phyloP scores from a whole-genome alignment of 345 rosid genomes.

The Excoecaria agallocha region DNA sequence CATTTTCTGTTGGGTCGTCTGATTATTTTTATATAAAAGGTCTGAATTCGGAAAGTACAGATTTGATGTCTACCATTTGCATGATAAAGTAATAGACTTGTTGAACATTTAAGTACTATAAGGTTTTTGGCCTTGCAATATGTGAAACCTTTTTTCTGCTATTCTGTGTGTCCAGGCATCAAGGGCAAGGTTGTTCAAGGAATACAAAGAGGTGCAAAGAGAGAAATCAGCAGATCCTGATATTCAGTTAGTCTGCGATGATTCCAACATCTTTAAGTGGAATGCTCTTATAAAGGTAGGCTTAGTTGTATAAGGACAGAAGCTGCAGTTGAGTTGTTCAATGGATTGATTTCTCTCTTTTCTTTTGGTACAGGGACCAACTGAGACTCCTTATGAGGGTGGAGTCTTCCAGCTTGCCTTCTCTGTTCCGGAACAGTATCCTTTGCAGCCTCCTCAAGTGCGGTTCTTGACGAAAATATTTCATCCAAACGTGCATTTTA shows the following conservation, averaged over 20 bases:
- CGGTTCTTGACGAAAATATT: constrained; percentile 94
- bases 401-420: constrained; percentile 95
- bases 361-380: constrained; percentile 62
- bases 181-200: no score
- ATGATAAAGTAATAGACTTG: no score
- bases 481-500: constrained; percentile 98
- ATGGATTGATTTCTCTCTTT: constrained; percentile 15
- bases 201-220: constrained; percentile 44
- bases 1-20: no score
- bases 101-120: no score
- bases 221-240: constrained; percentile 44
- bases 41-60: no score
- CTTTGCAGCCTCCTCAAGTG: constrained; percentile 98
- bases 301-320: not conserved
- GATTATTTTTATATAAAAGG: no score
- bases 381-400: constrained; percentile 97
- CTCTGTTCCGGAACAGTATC: constrained; percentile 95
- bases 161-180: no score
- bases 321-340: constrained; percentile 2
- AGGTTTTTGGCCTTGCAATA: no score
- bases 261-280: constrained; percentile 96
- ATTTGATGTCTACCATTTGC: no score
- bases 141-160: no score
- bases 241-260: constrained; percentile 62
- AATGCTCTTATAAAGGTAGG: constrained; percentile 93